These are phyloP conservation scores for Suhomyces atakaporum DNA, from an alignment of 1,139 yeast species.

Conservation along the genomic window DNA sequence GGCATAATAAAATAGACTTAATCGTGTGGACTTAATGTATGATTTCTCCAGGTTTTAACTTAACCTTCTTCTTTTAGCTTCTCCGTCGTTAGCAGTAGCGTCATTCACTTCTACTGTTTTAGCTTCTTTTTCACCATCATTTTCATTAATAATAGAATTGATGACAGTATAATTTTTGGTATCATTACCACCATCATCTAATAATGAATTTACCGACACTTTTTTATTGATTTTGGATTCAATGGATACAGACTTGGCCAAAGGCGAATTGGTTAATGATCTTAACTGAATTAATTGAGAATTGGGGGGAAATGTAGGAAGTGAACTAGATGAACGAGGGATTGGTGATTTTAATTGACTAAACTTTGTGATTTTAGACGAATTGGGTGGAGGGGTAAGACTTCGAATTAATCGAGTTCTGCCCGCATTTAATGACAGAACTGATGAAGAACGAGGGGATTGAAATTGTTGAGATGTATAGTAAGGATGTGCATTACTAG, in stretches of 20 bases:
- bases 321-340: constrained; percentile 18
- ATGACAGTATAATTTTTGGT: neutral
- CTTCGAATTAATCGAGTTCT: constrained; percentile 10
- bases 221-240: constrained; percentile 20
- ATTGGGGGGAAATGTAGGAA: constrained; percentile 12
- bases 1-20: too few relatives aligned
- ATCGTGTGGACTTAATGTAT: too few relatives aligned
- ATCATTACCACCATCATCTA: constrained; percentile 20
- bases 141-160: neutral
- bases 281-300: constrained; percentile 7
- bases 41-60: too few relatives aligned
- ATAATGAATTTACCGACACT: constrained; percentile 36
- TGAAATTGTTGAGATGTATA: constrained; percentile 12
- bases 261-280: constrained; percentile 18
- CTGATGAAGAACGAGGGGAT: constrained; percentile 13
- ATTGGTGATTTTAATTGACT: constrained; percentile 17
- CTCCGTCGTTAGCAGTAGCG: neutral
- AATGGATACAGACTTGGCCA: constrained; percentile 14
- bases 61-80: constrained; percentile 12
- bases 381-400: constrained; percentile 19
- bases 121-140: constrained; percentile 8
- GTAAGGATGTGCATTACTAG: constrained; percentile 10
- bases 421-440: constrained; percentile 4
- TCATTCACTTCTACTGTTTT: neutral
- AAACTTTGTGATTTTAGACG: constrained; percentile 7